Evolutionary conservation across 768 basidiomycete species (phyloP), one percentile per base, ranked within the genome.

Genomic region (Naganishia onofrii): DNA sequence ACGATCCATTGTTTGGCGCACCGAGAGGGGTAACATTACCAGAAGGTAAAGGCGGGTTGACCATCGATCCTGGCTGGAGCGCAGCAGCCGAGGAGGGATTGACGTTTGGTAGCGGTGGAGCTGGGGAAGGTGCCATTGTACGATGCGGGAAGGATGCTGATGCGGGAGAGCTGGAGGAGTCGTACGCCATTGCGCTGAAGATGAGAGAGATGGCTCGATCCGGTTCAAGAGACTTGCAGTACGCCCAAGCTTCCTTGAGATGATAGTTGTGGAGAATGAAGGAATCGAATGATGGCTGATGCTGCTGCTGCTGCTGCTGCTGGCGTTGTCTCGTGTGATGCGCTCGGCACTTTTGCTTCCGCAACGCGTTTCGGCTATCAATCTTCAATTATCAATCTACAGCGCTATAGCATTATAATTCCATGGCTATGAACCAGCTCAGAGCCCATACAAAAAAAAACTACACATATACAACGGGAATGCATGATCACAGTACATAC

Each of bases 11-110:
- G 19, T 42, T 1, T 10, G 36, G 60, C 13, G 70, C 64, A 17
- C 70, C 70, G 9, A 66, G 46, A 4, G 71, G 71, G 3, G 66
- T 65, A 21, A 63, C 52, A 31, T 46, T 46, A 1, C 71, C 71
- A 36, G 57, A 64, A 7, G 71, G 71, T 51, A 72, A 31, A 19
- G 67, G 56, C 8, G 66, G 56, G 36, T 42, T 65, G 42, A 66
- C 38, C 67, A 72, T 68, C 6, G 67, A 68, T 21, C 71, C 71
- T 17, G 71, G 71, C 26, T 72, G 71, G 19, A 72, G 60, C 10
- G 71, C 71, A 9, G 70, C 66, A 7, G 66, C 29, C 23, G 66
- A 57, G 32, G 66, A 60, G 17, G 70, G 55, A 31, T 58, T 63
- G 38, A 66, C 42, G 57, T 66, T 52, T 5, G 71, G 71, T 6